Evolutionary conservation across 805 yeast genomes (phyloP), one percentile per base, ranked within the genome.

Genomic region (Blastobotrys robertii): DNA sequence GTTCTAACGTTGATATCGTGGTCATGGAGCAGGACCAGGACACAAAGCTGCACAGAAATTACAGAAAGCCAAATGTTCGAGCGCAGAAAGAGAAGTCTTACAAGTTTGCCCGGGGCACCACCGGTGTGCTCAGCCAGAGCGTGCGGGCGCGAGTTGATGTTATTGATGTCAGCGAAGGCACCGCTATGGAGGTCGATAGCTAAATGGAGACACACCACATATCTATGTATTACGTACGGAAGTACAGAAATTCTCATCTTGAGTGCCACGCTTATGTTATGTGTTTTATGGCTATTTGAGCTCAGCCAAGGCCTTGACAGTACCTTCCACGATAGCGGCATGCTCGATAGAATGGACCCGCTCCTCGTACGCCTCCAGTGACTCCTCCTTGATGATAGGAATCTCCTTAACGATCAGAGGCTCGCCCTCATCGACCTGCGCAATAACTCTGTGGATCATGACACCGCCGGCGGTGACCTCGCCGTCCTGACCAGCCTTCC

Each of bases 381-480:
- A 58, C 59, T 90, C 97, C 1, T 77, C 85, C 44, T 79, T 78
- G 13, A 64, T 63, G 34, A 90, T 72, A 3, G 75, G 81, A 30
- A 92, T 62, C 58, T 88, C 86, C 56, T 79, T 82, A 9, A 92
- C 88, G 11, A 92, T 65, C 34, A 92, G 63, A 2, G 98, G 97
- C 53, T 81, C 82, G 16, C 98, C 98, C 53, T 80, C 78, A 62
- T 92, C 98, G 5, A 92, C 98, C 55, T 84, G 95, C 38, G 87
- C 84, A 52, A 92, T 88, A n/a, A 92, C 97, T 57, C 82, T 77
- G 67, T 92, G 98, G 37, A 92, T 84, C 98, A 92, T 92, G 42
- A 92, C 84, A 1, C 98, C 98, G 11, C 94, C 95, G 50, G 73
- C 75, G 7, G 71, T 52, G 41, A 79, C 76, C 51, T 76, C 73